These are phyloP conservation scores for Venustampulla echinocandica DNA, from an alignment of 495 filamentous ascomycete genomes.

Conservation along the genomic window DNA sequence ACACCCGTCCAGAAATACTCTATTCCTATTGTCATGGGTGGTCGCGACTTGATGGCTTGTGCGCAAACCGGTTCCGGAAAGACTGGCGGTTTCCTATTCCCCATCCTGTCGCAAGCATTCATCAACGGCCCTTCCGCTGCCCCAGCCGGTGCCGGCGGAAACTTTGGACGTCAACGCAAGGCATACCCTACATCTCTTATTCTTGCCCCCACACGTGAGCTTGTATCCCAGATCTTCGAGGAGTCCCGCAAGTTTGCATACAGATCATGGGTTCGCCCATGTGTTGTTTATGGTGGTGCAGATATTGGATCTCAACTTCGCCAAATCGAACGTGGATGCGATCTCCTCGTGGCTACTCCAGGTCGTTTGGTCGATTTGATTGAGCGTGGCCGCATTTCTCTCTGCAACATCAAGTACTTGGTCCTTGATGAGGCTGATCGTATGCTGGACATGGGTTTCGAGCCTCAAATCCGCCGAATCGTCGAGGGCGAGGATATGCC, in stretches of 20 bases:
- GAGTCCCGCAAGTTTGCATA: constrained; percentile 97
- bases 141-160: constrained; percentile 53
- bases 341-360: constrained; percentile 93
- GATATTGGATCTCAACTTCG: constrained; percentile 96
- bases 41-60: constrained; percentile 97
- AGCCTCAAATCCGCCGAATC: constrained; percentile 97
- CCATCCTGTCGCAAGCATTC: constrained; percentile 93
- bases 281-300: constrained; percentile 97
- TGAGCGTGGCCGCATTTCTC: constrained; percentile 94
- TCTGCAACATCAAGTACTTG: constrained; percentile 96
- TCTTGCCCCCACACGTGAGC: constrained; percentile 90
- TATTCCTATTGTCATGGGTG: constrained; percentile 92
- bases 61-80: constrained; percentile 98
- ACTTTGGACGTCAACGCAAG: constrained; percentile 81
- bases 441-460: constrained; percentile 99
- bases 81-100: constrained; percentile 98
- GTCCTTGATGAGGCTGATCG: constrained; percentile 98
- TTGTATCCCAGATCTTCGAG: constrained; percentile 97
- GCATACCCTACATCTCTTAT: constrained; percentile 94
- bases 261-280: constrained; percentile 96
- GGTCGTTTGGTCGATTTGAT: constrained; percentile 96
- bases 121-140: constrained; percentile 69
- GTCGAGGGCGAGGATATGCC: constrained; percentile 99
- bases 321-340: constrained; percentile 94
- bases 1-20: constrained; percentile 98